These are phyloP conservation scores for Neoboletus magnificus DNA, from an alignment of 768 basidiomycete genomes.

Conservation along the genomic window DNA sequence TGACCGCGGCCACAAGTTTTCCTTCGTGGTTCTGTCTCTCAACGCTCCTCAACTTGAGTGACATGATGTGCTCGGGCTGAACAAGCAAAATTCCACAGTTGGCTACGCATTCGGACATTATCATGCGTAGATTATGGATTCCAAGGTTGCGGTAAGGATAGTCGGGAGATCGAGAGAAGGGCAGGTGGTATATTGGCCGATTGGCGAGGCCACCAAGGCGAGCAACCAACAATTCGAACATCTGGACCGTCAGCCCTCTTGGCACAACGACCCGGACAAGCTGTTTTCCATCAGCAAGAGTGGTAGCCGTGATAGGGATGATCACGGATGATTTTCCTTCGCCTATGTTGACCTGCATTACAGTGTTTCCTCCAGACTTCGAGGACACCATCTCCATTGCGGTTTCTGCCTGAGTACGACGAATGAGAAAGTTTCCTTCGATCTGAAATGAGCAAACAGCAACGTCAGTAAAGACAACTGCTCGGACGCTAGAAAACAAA, in stretches of 20 bases:
- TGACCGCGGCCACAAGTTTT: too few species aligned
- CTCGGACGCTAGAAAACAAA: neutral
- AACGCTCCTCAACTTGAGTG: slow-evolving; percentile 42
- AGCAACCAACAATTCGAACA: too few species aligned
- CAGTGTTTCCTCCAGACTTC: too few species aligned
- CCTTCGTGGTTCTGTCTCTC: slow-evolving; percentile 22
- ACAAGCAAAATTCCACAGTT: slow-evolving; percentile 39
- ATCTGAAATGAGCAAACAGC: too few species aligned
- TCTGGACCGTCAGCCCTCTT: too few species aligned
- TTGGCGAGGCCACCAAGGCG: too few species aligned
- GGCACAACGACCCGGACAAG: too few species aligned
- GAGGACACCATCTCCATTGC: too few species aligned
- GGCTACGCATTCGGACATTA: slow-evolving; percentile 37
- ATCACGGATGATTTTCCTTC: too few species aligned
- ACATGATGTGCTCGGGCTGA: slow-evolving; percentile 52
- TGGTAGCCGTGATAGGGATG: slow-evolving; percentile 23
- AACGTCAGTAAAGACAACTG: neutral
- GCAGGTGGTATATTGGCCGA: slow-evolving; percentile 41
- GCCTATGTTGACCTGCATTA: too few species aligned
- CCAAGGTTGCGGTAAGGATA: slow-evolving; percentile 15
- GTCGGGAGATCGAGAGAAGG: slow-evolving; percentile 37
- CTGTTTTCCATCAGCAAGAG: slow-evolving; percentile 39
- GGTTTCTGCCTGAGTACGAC: too few species aligned
- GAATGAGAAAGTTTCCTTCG: too few species aligned
- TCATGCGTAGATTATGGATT: slow-evolving; percentile 19